A percentile compares a stretch with the other conserved stretches of the same genome.
phyloP scores from a whole-genome alignment of 1,284 basidiomycete genomes.

The Microbotryum saponariae region DNA sequence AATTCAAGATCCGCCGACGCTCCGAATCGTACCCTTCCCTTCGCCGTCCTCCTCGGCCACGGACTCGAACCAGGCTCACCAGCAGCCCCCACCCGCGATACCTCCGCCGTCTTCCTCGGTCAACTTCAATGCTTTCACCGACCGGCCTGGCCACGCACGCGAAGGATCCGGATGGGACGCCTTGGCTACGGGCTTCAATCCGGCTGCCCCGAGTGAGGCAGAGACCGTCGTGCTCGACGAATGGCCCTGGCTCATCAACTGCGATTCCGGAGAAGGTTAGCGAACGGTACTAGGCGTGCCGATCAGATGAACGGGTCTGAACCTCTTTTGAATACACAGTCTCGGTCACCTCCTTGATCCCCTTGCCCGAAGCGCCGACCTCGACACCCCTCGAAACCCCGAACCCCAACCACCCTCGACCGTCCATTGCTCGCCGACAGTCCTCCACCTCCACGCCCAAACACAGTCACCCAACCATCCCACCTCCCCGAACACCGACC shows the following conservation, averaged over 20 bases:
- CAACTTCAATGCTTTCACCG: conserved; percentile 4
- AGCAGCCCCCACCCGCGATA: not conserved
- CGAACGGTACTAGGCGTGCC: too few species aligned
- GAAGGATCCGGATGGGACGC: conserved; percentile 20
- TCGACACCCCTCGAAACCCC: not conserved
- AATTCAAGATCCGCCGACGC: conserved; percentile 29
- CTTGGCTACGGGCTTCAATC: not conserved
- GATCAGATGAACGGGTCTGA: not conserved
- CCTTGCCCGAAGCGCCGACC: not conserved
- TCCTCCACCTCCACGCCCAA: too few species aligned
- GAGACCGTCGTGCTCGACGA: conserved; percentile 23
- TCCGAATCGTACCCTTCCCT: conserved; percentile 32
- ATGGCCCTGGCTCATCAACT: conserved; percentile 27
- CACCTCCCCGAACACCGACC: conserved; percentile 34
- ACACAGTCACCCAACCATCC: conserved; percentile 1
- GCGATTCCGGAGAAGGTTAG: conserved; percentile 15
- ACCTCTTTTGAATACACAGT: not conserved
- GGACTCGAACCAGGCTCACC: not conserved
- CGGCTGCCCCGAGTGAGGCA: conserved; percentile 1
- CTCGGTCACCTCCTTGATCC: conserved; percentile 14
- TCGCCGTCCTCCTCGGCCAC: not conserved
- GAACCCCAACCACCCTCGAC: not conserved
- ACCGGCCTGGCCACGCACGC: conserved; percentile 2
- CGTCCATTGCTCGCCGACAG: not conserved
- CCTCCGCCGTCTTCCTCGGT: conserved; percentile 8